Base-by-base conservation (phyloP, 2,329 filamentous ascomycete genomes). In the Tympanopsis confertula region DNA sequence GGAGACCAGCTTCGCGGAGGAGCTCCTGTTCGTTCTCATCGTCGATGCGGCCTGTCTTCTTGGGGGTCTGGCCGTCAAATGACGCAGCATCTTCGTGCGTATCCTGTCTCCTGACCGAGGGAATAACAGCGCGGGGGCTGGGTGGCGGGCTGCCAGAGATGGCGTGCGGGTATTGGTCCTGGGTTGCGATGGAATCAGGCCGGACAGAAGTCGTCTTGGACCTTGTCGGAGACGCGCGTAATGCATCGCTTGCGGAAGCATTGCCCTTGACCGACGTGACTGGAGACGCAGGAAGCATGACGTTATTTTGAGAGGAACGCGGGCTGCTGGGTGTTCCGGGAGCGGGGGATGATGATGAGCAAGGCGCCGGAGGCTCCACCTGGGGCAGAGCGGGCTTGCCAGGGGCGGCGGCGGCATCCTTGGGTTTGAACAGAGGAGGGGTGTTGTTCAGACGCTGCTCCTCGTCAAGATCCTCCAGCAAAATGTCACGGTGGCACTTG, bases 401-500 rank as follows among this genome's bases (percentile, higher is more conserved):
- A 7, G 22, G 22, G 22, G 22, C 22, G n/a, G 7, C 22, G 22
- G 7, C 22, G 22, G 22, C 22, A 7, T 26, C 22, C 22, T 26
- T 7, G 22, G 22, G 22, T 26, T 7, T 7, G 22, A 26, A 26
- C 22, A n/a, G 7, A n/a, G 22, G 7, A n/a, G 22, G 7, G 22
- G 22, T 10, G 1, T 54, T 54, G 28, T 58, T 55, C 39, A 56
- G 53, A 32, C 66, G 62, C 40, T 55, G 66, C 50, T 94, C 88
- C 47, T 94, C 86, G 39, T 89, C 82, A 5, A 96, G 64, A 53
- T 98, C 91, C 57, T 87, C 71, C 4, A 78, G 67, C 15, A 98
- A 63, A 42, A 96, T 88, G 49, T 95, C 89, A 30, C 82, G 79
- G 56, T 98, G 88, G 46, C 88, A 95, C 51, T 78, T 89, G 49